A percentile compares a stretch with the other conserved stretches of the same genome.
phyloP scores from a whole-genome alignment of 768 basidiomycete genomes.

The Lactifluus pinguis region DNA sequence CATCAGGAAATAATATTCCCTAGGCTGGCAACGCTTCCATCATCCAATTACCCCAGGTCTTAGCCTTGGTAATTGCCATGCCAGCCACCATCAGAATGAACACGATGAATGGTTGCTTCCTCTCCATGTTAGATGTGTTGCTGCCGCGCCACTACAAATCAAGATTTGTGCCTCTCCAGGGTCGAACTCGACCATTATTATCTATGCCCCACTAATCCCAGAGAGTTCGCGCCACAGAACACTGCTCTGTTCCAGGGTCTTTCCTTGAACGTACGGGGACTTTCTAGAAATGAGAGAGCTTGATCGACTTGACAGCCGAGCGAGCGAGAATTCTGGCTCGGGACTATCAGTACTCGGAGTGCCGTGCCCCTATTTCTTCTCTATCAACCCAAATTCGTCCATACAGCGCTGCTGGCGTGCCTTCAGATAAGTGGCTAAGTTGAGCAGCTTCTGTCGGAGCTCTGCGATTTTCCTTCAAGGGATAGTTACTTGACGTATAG shows the following conservation, averaged over 20 bases:
- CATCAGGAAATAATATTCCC: too few species aligned
- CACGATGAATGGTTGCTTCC: not conserved
- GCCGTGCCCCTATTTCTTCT: too few species aligned
- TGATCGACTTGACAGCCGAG: not conserved
- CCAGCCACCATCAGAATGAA: not conserved
- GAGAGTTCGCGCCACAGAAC: not conserved
- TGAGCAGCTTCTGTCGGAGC: not conserved
- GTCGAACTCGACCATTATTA: too few species aligned
- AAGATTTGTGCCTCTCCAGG: not conserved
- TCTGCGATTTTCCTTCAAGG: too few species aligned
- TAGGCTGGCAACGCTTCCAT: too few species aligned
- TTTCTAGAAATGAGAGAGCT: not conserved
- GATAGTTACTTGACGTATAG: not conserved
- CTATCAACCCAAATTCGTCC: not conserved
- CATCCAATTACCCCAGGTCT: too few species aligned
- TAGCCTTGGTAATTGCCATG: not conserved
- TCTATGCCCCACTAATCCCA: not conserved
- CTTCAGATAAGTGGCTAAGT: not conserved
- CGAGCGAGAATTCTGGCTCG: too few species aligned
- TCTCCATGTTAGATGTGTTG: not conserved
- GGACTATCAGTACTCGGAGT: too few species aligned
- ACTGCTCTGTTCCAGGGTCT: not conserved
- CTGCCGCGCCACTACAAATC: not conserved
- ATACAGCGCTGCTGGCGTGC: not conserved
- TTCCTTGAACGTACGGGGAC: not conserved